Percentiles rank a stretch among this genome's conserved stretches.
These are phyloP conservation scores for Tulasnella sp. DNA, from an alignment of 768 basidiomycete species.

Conservation along the genomic window DNA sequence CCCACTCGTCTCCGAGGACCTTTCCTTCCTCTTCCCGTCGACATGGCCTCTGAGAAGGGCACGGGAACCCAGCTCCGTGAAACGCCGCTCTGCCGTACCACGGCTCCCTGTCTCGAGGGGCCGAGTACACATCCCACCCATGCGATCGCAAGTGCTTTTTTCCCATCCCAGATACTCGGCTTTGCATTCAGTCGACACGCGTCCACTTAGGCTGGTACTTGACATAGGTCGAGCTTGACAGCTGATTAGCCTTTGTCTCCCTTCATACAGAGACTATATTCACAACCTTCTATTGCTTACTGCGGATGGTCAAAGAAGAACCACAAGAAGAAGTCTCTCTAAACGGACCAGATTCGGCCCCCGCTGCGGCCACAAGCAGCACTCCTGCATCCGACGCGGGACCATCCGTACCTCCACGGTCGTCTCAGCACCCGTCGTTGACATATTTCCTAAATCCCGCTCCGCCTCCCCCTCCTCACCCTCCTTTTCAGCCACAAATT, in stretches of 20 bases:
- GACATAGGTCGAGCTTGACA: background rate
- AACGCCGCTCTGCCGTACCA: background rate
- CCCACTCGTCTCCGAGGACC: background rate
- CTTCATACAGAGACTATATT: background rate
- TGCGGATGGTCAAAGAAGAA: background rate
- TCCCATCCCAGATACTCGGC: background rate
- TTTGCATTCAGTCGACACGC: background rate
- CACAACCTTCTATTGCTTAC: background rate
- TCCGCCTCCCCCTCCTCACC: background rate
- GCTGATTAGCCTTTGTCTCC: background rate
- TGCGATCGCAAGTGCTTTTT: background rate
- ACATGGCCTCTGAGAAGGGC: background rate
- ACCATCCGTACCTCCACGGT: background rate
- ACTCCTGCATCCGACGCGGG: background rate
- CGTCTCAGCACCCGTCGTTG: background rate
- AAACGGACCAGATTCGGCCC: background rate
- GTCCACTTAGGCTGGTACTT: background rate
- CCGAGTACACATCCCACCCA: background rate
- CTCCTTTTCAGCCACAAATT: background rate
- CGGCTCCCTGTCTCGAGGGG: background rate
- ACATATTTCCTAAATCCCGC: background rate
- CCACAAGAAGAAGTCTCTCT: background rate
- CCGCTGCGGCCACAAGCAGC: background rate
- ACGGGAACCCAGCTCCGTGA: background rate
- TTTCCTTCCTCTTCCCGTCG: background rate